Percentiles rank a stretch among this genome's conserved stretches.
Evolutionary conservation across 108 stramenopile species (phyloP).

Genomic region (Cyclotella sp.): DNA sequence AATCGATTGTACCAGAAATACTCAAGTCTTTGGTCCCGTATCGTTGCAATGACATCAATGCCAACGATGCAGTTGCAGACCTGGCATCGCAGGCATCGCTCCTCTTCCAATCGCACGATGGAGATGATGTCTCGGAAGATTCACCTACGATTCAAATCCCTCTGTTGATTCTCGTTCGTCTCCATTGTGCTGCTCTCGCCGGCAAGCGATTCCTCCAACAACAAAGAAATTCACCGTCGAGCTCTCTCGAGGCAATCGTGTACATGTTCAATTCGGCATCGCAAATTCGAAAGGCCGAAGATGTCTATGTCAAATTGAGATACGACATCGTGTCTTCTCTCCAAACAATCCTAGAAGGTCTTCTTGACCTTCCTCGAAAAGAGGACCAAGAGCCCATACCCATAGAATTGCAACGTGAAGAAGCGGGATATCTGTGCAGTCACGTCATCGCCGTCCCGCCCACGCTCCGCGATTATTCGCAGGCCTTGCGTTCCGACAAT

Average conservation of each 20-base stretch:
- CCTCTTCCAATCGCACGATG: not conserved
- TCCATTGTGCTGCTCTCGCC: conserved; percentile 24
- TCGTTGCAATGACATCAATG: not conserved
- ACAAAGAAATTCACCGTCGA: not conserved
- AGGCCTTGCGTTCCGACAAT: too few species aligned
- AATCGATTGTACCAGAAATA: conserved; percentile 19
- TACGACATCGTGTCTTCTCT: conserved; percentile 24
- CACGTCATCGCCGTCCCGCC: conserved; percentile 61
- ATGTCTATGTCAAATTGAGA: conserved; percentile 22
- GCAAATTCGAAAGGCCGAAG: conserved; percentile 32
- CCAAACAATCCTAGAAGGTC: conserved; percentile 5
- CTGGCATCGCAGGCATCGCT: not conserved
- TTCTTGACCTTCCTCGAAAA: not conserved
- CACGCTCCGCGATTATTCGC: too few species aligned
- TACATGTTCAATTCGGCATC: too few species aligned
- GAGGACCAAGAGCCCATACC: not conserved
- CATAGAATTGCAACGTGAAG: conserved; percentile 49
- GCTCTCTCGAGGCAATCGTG: too few species aligned
- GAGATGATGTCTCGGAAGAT: conserved; percentile 36
- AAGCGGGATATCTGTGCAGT: conserved; percentile 66
- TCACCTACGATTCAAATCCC: conserved; percentile 40
- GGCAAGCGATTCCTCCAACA: conserved; percentile 9
- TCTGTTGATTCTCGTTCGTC: conserved; percentile 26
- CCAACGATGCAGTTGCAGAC: not conserved
- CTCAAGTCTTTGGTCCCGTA: conserved; percentile 27